phyloP scores from a whole-genome alignment of 2,329 filamentous ascomycete genomes.

The Rugonectria rugulosa region DNA sequence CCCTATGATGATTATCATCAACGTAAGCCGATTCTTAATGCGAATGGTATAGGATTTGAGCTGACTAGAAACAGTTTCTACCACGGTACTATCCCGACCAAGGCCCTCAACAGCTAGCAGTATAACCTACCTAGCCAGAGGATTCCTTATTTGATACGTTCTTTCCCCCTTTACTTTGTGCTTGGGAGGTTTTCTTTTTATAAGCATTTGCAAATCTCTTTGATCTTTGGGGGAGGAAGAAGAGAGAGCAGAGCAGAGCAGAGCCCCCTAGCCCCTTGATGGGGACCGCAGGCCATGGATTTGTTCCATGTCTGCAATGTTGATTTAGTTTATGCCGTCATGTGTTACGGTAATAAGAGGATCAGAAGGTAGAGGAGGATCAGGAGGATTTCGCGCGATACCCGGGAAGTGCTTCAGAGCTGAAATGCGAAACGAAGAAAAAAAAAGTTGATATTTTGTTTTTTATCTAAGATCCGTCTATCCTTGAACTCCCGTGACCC shows the following conservation, averaged over 20 bases:
- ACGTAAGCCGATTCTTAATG: conserved; percentile 69
- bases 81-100: conserved; percentile 67
- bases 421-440: conserved; percentile 29
- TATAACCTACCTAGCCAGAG: conserved; percentile 47
- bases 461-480: conserved; percentile 33
- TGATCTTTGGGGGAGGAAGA: conserved; percentile 27
- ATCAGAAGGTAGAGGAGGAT: conserved; percentile 1
- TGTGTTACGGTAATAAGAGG: neutral
- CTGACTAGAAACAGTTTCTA: conserved; percentile 55
- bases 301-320: conserved; percentile 16
- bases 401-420: conserved; percentile 28
- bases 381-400: conserved; percentile 33
- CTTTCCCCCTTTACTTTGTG: conserved; percentile 35
- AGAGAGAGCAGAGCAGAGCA: conserved; percentile 23
- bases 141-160: conserved; percentile 28
- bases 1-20: conserved; percentile 97
- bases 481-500: conserved; percentile 32
- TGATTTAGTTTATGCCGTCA: conserved; percentile 13
- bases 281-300: conserved; percentile 16
- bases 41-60: neutral
- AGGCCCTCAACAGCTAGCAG: conserved; percentile 62
- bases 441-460: conserved; percentile 19
- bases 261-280: conserved; percentile 19
- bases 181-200: conserved; percentile 28
- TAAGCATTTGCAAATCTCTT: conserved; percentile 26